A percentile compares a stretch with the other conserved stretches of the same genome.
Conservation (phyloP, 805 yeast genomes). For the Yamadazyma olivae region DNA sequence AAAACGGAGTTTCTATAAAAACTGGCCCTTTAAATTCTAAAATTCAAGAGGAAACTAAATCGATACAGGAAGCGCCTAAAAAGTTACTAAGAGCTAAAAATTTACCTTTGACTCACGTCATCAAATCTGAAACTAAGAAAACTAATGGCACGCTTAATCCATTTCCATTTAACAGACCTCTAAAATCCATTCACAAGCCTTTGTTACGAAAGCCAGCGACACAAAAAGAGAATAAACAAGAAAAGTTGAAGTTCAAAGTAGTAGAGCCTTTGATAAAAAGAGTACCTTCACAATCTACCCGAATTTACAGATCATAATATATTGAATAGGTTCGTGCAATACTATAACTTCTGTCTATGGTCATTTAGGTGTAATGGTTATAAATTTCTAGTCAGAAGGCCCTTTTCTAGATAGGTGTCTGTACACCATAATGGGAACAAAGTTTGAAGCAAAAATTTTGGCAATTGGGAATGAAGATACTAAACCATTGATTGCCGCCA, state of each 20-base stretch:
- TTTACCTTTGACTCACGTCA: background rate
- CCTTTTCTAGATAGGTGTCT: constrained; percentile 17
- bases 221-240: too few species aligned
- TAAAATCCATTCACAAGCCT: too few species aligned
- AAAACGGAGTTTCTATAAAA: background rate
- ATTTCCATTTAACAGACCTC: too few species aligned
- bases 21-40: constrained; percentile 4
- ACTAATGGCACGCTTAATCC: too few species aligned
- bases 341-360: too few species aligned
- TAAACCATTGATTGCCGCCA: constrained; percentile 57
- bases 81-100: background rate
- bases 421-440: constrained; percentile 54
- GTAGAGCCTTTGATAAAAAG: constrained; percentile 4
- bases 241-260: constrained; percentile 2
- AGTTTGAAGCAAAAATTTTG: constrained; percentile 58
- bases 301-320: constrained; percentile 1
- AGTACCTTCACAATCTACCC: constrained; percentile 6
- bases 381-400: background rate
- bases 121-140: too few species aligned
- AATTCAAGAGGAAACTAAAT: background rate
- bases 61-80: background rate
- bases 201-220: too few species aligned
- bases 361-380: background rate
- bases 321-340: background rate
- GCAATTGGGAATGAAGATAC: constrained; percentile 57